Evolutionary conservation across 2,329 filamentous ascomycete species (phyloP).

Genomic region (Paracoccidioides brasiliensis): DNA sequence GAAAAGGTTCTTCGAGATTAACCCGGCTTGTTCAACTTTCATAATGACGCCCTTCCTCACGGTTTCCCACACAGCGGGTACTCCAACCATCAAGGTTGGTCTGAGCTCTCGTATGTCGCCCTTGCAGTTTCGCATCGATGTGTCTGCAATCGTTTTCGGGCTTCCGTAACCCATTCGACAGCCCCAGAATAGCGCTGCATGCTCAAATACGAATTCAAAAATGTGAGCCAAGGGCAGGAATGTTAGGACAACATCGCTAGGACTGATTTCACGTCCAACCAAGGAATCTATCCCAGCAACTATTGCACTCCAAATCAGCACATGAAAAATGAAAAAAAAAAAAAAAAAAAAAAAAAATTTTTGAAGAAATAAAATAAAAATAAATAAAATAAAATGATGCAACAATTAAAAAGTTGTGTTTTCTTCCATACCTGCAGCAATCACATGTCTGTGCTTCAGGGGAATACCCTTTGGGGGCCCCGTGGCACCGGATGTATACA

Average conservation of each 20-base stretch:
- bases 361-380: too few species aligned
- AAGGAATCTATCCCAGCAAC: constrained; percentile 69
- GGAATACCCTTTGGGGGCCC: constrained; percentile 74
- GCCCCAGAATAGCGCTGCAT: constrained; percentile 74
- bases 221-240: constrained; percentile 94
- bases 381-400: too few species aligned
- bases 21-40: constrained; percentile 59
- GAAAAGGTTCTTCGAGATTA: constrained; percentile 63
- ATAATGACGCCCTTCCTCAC: constrained; percentile 83
- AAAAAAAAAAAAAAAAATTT: too few species aligned
- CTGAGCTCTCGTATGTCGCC: constrained; percentile 87
- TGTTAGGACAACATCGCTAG: constrained; percentile 66
- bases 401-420: constrained; percentile 6
- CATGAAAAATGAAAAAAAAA: too few species aligned
- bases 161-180: constrained; percentile 80
- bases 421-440: constrained; percentile 53
- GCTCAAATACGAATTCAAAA: constrained; percentile 91
- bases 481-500: constrained; percentile 70
- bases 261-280: constrained; percentile 63
- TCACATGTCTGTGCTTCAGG: constrained; percentile 63
- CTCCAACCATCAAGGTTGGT: constrained; percentile 81
- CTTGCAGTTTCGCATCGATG: constrained; percentile 72
- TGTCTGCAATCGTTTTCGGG: constrained; percentile 73
- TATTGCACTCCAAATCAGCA: constrained; percentile 17
- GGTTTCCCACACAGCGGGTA: constrained; percentile 93